Base-by-base conservation (phyloP, 371 early-diverging fungal genomes). In the Polyrhizophydium stewartii region DNA sequence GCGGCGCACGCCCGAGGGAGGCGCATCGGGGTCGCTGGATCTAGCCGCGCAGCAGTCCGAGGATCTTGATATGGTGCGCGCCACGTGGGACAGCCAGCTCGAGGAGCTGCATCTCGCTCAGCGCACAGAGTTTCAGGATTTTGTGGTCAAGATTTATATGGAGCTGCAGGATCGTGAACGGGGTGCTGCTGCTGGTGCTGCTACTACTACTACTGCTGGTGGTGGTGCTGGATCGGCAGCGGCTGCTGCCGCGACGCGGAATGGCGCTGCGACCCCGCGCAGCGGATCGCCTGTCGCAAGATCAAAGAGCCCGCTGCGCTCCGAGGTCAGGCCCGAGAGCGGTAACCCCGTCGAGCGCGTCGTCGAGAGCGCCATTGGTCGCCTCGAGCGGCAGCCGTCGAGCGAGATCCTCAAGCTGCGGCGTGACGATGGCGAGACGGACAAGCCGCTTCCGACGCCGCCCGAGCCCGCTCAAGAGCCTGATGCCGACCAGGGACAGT, bases 61-160 rank as follows among this genome's bases (percentile, higher is more conserved):
- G 63, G 75, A 86, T 52, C 72, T 82, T 67, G 83, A 85, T 58
- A 65, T 86, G 13, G 72, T 79, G 33, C 83, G 83, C 58, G 87
- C 85, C 27, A 85, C 85, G 0, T 81, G 80, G 76, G 84, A 74
- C 21, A 85, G 84, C 21, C 80, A 85, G 52, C 62, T 89, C 1
- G 74, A 84, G 33, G 82, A 84, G 40, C 64, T 82, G 6, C 81
- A 86, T 56, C 63, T 71, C 24, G 72, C 76, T 2, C 89, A 89
- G 67, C 77, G 82, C 32, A 67, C 72, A 41, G 87, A 89, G 67
- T 89, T 87, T 59, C 73, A 84, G 27, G 85, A 84, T 46, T 88
- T 89, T 66, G 83, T 89, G n/a, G 67, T 83, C 31, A 83, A 85
- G 58, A 71, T 87, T 5, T 84, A 86, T 59, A 65, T 75, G 32